Conservation (phyloP, 164 flowering plant species). For the Piper betle region DNA sequence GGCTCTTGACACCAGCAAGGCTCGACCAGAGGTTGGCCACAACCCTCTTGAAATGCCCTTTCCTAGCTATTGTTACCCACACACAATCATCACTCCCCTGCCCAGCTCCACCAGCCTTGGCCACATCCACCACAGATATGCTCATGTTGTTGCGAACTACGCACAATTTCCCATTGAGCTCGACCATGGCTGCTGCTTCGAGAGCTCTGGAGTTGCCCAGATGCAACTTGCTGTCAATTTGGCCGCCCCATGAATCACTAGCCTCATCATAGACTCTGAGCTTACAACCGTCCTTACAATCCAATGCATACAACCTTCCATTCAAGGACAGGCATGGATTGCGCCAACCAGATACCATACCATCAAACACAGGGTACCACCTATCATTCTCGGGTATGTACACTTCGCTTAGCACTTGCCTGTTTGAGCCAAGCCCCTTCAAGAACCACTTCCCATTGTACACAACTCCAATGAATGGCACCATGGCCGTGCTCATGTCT, state of each 20-base stretch:
- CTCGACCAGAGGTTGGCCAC: constrained; percentile 57
- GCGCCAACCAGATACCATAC: constrained; percentile 81
- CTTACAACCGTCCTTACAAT: constrained; percentile 80
- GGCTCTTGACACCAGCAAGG: constrained; percentile 56
- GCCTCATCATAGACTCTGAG: constrained; percentile 52
- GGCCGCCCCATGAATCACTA: constrained; percentile 58
- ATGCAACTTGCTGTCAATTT: constrained; percentile 60
- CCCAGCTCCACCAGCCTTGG: constrained; percentile 21
- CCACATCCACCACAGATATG: constrained; percentile 55
- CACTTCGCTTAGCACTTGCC: constrained; percentile 69
- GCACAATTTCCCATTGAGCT: constrained; percentile 58
- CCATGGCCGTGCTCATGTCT: constrained; percentile 80
- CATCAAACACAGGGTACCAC: constrained; percentile 63
- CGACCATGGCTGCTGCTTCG: constrained; percentile 72
- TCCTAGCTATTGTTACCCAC: constrained; percentile 71
- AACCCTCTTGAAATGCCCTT: constrained; percentile 55
- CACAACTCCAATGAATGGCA: constrained; percentile 73
- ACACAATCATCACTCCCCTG: constrained; percentile 28
- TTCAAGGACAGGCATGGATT: constrained; percentile 50
- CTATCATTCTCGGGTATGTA: constrained; percentile 56
- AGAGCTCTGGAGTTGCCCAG: constrained; percentile 54
- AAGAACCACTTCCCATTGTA: constrained; percentile 70
- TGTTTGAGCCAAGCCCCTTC: constrained; percentile 74
- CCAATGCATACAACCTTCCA: constrained; percentile 63
- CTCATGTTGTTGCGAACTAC: constrained; percentile 74